phyloP scores from a whole-genome alignment of 2,329 filamentous ascomycete species.

The Neonectria coccinea region DNA sequence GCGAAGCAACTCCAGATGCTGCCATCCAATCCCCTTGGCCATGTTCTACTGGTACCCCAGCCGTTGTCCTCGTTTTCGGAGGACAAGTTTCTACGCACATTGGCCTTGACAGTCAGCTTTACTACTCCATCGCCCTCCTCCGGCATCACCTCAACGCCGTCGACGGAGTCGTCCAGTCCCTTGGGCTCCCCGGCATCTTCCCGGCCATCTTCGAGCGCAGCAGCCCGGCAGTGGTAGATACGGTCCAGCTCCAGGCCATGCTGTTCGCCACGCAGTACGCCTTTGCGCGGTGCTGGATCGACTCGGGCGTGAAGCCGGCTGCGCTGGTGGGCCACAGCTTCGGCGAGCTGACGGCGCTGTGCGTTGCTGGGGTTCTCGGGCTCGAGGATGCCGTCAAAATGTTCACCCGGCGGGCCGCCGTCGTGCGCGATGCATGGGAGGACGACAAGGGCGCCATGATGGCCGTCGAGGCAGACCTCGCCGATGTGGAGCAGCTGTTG shows the following conservation, averaged over 20 bases:
- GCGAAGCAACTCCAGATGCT: not conserved
- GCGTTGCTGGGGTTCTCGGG: conserved; percentile 48
- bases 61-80: not conserved
- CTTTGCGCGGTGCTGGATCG: conserved; percentile 1
- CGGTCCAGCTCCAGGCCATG: not conserved
- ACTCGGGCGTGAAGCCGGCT: conserved; percentile 8
- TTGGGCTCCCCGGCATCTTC: not conserved
- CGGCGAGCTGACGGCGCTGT: conserved; percentile 56
- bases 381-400: conserved; percentile 47
- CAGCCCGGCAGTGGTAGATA: not conserved
- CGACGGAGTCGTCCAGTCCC: not conserved
- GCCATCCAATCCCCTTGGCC: not conserved
- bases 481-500: conserved; percentile 1
- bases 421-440: conserved; percentile 5
- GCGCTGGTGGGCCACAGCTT: conserved; percentile 55
- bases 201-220: conserved; percentile 1
- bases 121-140: not conserved
- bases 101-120: not conserved
- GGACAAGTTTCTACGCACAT: not conserved
- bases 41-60: not conserved
- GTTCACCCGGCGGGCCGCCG: not conserved
- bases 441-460: conserved; percentile 21
- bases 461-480: conserved; percentile 16
- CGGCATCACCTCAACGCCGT: not conserved
- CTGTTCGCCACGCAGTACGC: conserved; percentile 4